Evolutionary conservation across 192 early-diverging fungal species (phyloP), one percentile per base, ranked within the genome.

Genomic region (Backusella liffmaniae): DNA sequence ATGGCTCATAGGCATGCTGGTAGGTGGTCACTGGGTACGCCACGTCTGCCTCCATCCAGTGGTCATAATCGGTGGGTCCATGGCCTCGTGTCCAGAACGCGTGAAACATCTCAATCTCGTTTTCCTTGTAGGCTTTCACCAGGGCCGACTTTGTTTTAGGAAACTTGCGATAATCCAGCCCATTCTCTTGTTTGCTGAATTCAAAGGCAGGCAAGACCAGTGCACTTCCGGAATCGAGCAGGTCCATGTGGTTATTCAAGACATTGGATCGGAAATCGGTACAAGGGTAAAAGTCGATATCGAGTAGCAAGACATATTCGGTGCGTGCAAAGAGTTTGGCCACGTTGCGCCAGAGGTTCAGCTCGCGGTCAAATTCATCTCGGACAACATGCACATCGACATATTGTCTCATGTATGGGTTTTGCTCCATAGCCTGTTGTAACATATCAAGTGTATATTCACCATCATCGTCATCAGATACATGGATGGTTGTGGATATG

Each of bases 321-420:
- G 87, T 87, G 35, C 88, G 71, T 23, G 86, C 86, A 72, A 90
- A 90, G 18, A 90, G 76, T 34, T 87, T 86, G 37, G 88, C 88
- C 5, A 90, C 81, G 32, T 90, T 90, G 18, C 88, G 80, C 88
- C 87, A 90, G 77, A 87, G 84, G 70, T 90, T 90, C 69, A 90
- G 84, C 70, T 90, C 88, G 36, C 88, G 86, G 62, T 86, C 86
- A 66, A 90, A 90, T 23, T 78, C 73, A 67, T 90, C 88, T 5
- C 87, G 74, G 15, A 90, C 78, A 0, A 90, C 74, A 72, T 90
- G 88, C 7, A 88, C 51, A 75, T 90, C 88, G 4, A 88, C 84
- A 41, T 82, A 87, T 72, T 86, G n/a, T 26, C 76, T 73, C 76
- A 90, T 75, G 16, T 80, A 49, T 0, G 84, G 77, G 34, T 90